These are phyloP conservation scores for Trichosporon asahii DNA, from an alignment of 1,284 basidiomycete genomes.

Conservation along the genomic window DNA sequence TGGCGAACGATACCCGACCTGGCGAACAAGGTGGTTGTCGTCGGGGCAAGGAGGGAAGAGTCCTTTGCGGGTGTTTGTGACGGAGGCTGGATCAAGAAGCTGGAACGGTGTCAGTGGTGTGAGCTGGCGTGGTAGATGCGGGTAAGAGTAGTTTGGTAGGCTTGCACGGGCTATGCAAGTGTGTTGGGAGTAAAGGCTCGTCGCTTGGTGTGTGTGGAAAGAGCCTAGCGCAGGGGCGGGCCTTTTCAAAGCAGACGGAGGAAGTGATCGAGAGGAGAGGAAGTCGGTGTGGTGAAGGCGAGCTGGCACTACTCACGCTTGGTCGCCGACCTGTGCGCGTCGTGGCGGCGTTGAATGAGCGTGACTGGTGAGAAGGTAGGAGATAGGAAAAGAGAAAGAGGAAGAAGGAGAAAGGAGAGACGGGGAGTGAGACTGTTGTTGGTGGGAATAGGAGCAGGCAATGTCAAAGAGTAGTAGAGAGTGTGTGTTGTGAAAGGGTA, in stretches of 20 bases:
- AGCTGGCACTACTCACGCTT: neutral
- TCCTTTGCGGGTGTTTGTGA: neutral
- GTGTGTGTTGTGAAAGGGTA: neutral
- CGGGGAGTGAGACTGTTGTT: neutral
- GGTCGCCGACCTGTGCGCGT: slow-evolving; percentile 6
- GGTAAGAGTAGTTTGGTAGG: neutral
- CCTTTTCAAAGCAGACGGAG: neutral
- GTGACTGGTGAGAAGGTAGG: neutral
- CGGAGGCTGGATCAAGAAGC: neutral
- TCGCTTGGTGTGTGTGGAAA: neutral
- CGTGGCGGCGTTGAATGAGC: neutral
- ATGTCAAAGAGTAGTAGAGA: neutral
- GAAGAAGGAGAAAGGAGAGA: neutral
- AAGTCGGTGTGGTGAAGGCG: neutral
- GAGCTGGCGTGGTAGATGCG: neutral
- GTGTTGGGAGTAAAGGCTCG: neutral
- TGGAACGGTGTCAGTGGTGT: neutral
- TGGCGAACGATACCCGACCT: neutral
- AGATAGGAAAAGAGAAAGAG: neutral
- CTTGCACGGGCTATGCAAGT: neutral
- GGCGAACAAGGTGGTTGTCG: neutral
- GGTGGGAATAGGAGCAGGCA: neutral
- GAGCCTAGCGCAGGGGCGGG: neutral
- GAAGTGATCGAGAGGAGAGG: neutral
- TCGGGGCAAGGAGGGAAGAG: neutral